Evolutionary conservation across 495 filamentous ascomycete genomes (phyloP).

Genomic region (Recurvomyces mirabilis): DNA sequence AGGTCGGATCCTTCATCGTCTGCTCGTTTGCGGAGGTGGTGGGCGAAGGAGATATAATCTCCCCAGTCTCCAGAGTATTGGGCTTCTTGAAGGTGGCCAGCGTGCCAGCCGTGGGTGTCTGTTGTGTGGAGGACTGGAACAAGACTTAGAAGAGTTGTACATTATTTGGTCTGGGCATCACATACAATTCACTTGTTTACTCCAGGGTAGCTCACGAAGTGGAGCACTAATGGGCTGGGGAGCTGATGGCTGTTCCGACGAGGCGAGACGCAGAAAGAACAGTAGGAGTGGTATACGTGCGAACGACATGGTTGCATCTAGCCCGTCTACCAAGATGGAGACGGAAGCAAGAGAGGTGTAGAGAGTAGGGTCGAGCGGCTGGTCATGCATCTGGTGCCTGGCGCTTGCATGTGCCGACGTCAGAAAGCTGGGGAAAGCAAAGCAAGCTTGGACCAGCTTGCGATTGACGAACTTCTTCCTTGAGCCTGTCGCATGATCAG

Average conservation of each 20-base stretch:
- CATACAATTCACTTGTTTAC: constrained; percentile 83
- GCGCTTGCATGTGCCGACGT: no score
- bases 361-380: no score
- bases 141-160: no score
- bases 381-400: neutral
- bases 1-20: constrained; percentile 71
- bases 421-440: no score
- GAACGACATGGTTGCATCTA: constrained; percentile 11
- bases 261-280: constrained; percentile 9
- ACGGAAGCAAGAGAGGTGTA: no score
- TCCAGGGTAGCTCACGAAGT: constrained; percentile 76
- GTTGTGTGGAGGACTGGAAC: constrained; percentile 93
- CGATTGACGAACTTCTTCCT: no score
- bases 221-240: constrained; percentile 68
- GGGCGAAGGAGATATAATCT: constrained; percentile 88
- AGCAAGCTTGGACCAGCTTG: neutral
- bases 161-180: no score
- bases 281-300: constrained; percentile 14
- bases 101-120: constrained; percentile 92
- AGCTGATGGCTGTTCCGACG: constrained; percentile 60
- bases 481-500: neutral
- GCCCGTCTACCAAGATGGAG: neutral
- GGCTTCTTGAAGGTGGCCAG: constrained; percentile 81
- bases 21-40: constrained; percentile 65
- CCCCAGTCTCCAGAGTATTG: constrained; percentile 95